Conservation (phyloP, 257 asterid species). For the Solanum pennellii region DNA sequence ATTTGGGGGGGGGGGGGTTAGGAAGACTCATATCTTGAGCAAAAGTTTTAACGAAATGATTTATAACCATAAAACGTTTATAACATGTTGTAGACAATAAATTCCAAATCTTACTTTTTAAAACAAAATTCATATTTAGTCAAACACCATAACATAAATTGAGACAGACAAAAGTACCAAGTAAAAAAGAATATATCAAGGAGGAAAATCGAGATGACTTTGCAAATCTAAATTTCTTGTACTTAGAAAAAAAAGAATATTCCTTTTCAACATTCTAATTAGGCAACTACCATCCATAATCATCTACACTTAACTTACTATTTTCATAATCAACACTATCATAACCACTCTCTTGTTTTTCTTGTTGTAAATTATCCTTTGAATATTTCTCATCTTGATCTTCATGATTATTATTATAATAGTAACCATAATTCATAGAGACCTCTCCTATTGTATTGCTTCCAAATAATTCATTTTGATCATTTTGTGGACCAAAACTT, state of each 20-base stretch:
- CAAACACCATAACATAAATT: background rate
- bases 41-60: background rate
- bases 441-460: background rate
- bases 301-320: background rate
- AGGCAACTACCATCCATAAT: background rate
- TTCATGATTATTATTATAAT: background rate
- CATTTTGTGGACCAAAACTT: slow-evolving; percentile 22
- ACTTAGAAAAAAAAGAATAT: background rate
- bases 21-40: too few relatives aligned
- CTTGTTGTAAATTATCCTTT: background rate
- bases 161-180: background rate
- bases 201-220: background rate
- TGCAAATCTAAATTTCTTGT: background rate
- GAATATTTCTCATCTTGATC: background rate
- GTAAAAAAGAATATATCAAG: background rate
- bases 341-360: background rate
- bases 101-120: background rate
- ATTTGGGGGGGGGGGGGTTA: too few relatives aligned
- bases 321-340: background rate
- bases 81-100: background rate
- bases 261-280: background rate
- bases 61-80: background rate
- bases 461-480: background rate
- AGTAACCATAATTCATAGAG: background rate
- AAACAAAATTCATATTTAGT: background rate